These are phyloP conservation scores for Chlorokybus atmophyticus DNA, from an alignment of 139 green algal genomes.

Conservation along the genomic window DNA sequence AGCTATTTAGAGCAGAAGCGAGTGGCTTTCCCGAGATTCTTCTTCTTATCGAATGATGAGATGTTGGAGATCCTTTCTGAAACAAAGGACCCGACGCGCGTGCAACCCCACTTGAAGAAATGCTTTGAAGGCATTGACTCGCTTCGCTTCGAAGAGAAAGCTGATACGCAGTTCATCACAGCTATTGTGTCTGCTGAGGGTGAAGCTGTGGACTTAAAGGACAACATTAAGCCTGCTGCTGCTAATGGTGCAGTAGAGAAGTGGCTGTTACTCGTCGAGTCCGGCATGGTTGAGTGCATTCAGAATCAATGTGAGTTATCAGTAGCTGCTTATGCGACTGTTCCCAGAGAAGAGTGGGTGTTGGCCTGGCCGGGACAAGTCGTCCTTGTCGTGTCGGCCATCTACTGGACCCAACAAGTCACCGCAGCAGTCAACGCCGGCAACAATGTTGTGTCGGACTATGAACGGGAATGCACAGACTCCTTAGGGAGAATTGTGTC, in stretches of 20 bases:
- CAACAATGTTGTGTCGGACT: slow-evolving; percentile 1
- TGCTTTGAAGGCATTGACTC: slow-evolving; percentile 46
- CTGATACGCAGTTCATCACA: slow-evolving; percentile 36
- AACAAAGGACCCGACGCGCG: slow-evolving; percentile 37
- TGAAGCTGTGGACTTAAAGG: slow-evolving; percentile 42
- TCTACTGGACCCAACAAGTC: slow-evolving; percentile 32
- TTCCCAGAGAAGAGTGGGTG: slow-evolving; percentile 39
- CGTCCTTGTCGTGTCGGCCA: slow-evolving; percentile 31
- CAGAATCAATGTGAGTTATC: slow-evolving; percentile 27
- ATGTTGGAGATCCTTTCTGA: slow-evolving; percentile 50
- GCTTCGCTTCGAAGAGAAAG: slow-evolving; percentile 20
- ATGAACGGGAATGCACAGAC: slow-evolving; percentile 11
- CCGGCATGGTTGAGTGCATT: slow-evolving; percentile 45
- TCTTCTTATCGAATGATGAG: slow-evolving; percentile 41
- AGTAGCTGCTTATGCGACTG: slow-evolving; percentile 31
- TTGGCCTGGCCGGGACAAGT: slow-evolving; percentile 39
- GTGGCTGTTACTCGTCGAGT: slow-evolving; percentile 51
- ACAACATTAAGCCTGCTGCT: slow-evolving; percentile 34
- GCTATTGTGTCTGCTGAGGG: slow-evolving; percentile 42
- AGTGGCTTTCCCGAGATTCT: slow-evolving; percentile 51
- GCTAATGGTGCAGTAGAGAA: slow-evolving; percentile 49
- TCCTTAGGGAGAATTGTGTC: slow-evolving; percentile 17
- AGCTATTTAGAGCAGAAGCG: slow-evolving; percentile 63
- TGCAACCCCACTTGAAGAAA: slow-evolving; percentile 53
- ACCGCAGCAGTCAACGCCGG: slow-evolving; percentile 3